Evolutionary conservation across 2,329 filamentous ascomycete species (phyloP), one percentile per base, ranked within the genome.

Genomic region (Lachnellula cervina): DNA sequence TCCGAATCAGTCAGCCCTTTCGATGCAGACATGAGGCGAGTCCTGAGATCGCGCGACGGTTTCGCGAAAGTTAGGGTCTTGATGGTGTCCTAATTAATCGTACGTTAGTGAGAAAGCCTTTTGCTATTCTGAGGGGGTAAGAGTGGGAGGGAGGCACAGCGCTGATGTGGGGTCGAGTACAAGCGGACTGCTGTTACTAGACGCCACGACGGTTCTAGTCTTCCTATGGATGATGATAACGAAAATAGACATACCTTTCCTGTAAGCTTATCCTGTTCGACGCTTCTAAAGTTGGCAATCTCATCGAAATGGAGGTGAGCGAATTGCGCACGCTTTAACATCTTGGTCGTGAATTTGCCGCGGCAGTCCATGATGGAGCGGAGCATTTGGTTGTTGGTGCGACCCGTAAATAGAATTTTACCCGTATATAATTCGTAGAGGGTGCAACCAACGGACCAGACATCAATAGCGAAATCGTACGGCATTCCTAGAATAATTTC

Each of bases 361-460:
- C 95, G 86, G 65, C 93, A 91, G 70, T 99, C 93, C 86, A 97
- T 96, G 65, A 99, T 96, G 19, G 88, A 87, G 61, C 90, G 89
- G 58, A 99, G 82, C 94, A 99, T 99, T 75, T 96, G 91, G 69
- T 99, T 99, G 77, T 99, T 99, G 74, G 90, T 94, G 62, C 89
- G 84, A 57, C 94, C 94, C 1, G 90, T 91, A 71, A 99, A 99
- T 34, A 99, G 79, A 56, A 99, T 97, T 72, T 97, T 96, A 68
- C 94, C 94, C 0, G 94, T 97, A 76, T 96, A 97, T 42, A 99
- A 79, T 74, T 99, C 94, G 72, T 96, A 99, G 32, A 97, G 79
- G 0, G 94, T 99, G 74, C 94, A 99, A 38, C 94, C 95, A 62
- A 97, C 90, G 7, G 93, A 95, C 94, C 94, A 99, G 79, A 96